Evolutionary conservation across 345 rosid genomes (phyloP).

Genomic region (Populus nigra): DNA sequence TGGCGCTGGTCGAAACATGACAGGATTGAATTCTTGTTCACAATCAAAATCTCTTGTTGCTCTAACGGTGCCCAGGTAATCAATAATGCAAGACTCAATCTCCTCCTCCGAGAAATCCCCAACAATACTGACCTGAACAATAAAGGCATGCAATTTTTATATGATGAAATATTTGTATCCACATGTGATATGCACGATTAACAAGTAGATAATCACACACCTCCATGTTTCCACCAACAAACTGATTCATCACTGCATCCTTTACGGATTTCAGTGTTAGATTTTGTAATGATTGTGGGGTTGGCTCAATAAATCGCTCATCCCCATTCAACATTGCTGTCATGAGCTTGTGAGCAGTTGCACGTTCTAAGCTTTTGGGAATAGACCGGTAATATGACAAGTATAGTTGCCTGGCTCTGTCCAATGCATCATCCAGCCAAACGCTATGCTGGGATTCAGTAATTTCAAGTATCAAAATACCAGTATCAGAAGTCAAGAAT

Average conservation of each 20-base stretch:
- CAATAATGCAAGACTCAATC: slow-evolving; percentile 77
- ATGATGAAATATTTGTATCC: slow-evolving; percentile 12
- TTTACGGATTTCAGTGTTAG: slow-evolving; percentile 68
- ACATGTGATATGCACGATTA: not conserved
- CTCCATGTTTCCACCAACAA: slow-evolving; percentile 96
- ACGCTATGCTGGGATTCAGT: slow-evolving; percentile 81
- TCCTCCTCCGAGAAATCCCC: slow-evolving; percentile 95
- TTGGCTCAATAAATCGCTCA: slow-evolving; percentile 94
- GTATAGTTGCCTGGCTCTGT: slow-evolving; percentile 91
- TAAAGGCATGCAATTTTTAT: slow-evolving; percentile 16
- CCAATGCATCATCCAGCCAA: slow-evolving; percentile 99
- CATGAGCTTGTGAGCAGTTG: slow-evolving; percentile 99
- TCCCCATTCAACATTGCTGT: slow-evolving; percentile 94
- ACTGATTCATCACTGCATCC: slow-evolving; percentile 95
- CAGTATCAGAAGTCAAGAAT: not conserved
- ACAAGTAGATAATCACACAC: slow-evolving; percentile 32
- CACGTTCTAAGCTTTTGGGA: slow-evolving; percentile 98
- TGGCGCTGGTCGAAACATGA: slow-evolving; percentile 69
- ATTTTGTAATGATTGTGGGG: slow-evolving; percentile 76
- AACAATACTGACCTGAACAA: slow-evolving; percentile 77
- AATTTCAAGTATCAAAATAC: slow-evolving; percentile 17
- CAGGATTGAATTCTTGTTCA: slow-evolving; percentile 45
- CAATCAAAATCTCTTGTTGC: slow-evolving; percentile 45
- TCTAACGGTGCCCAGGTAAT: slow-evolving; percentile 88
- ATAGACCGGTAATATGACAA: slow-evolving; percentile 91